Base-by-base conservation (phyloP, 1,284 basidiomycete species). In the Sporisorium scitamineum region DNA sequence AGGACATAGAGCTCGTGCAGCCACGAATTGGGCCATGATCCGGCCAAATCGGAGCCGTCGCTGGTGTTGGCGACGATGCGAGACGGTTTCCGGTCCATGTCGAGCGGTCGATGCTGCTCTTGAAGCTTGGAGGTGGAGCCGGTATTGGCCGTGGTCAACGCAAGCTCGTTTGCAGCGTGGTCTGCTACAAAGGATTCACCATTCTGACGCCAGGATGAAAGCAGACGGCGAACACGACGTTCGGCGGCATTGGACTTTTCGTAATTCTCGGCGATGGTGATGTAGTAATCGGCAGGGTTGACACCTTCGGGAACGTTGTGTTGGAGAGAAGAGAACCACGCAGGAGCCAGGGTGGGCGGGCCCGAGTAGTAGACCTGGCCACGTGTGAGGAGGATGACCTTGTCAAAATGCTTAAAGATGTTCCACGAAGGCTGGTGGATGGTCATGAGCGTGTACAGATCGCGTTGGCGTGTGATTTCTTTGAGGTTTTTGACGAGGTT, bases 361-460 rank as follows among this genome's bases (percentile, higher is more conserved):
- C 80, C 80, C 27, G 74, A 68, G 61, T 73, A 81, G 50, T 80
- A 56, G 11, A 62, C 60, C 50, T 67, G 68, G 14, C 80, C 80
- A 7, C 58, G 64, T 3, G 75, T 71, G 5, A 81, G 59, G 13
- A 81, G 51, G 41, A 81, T 76, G 50, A 70, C 66, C 20, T 61
- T 61, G 47, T 80, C 76, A 50, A 78, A 75, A 22, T 68, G 60
- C 48, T 74, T 60, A 44, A 78, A 81, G 51, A 81, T 78, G 54
- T 76, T 61, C 59, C 73, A 80, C 45, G 72, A 76, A 5, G 80
- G 80, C 48, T 81, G 80, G 58, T 81, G 80, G 27, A 81, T 64
- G 13, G 80, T 80, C 62, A 78, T 66, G 41, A 81, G 56, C 34
- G 70, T 73, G 24, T 68, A 68, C 10, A 73, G 61, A 14, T 73